A percentile compares a stretch with the other conserved stretches of the same genome.
Evolutionary conservation across 1,284 basidiomycete species (phyloP).

Genomic region (Cutaneotrichosporon cyanovorans): DNA sequence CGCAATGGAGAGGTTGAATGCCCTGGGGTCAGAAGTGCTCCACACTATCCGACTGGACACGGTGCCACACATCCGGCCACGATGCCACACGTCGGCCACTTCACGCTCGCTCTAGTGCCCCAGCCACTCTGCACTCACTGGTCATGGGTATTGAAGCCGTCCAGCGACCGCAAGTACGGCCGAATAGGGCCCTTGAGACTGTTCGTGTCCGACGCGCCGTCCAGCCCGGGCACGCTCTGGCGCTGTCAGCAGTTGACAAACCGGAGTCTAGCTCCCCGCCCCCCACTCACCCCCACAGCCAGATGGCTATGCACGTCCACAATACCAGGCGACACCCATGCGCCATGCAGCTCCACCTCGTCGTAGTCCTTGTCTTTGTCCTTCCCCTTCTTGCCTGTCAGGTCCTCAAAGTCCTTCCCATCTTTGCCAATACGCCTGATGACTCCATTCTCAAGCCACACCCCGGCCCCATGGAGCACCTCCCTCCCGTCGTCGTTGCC

Average conservation of each 20-base stretch:
- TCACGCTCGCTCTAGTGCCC: too few species aligned
- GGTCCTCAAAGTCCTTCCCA: conserved; percentile 17
- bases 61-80: too few species aligned
- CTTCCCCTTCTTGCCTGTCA: conserved; percentile 4
- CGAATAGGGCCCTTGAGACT: conserved; percentile 42
- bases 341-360: conserved; percentile 44
- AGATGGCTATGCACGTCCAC: conserved; percentile 76
- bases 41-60: too few species aligned
- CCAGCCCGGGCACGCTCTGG: too few species aligned
- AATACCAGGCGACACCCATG: conserved; percentile 51
- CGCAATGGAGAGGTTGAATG: conserved; percentile 47
- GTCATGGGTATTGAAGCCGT: conserved; percentile 53
- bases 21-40: conserved; percentile 13
- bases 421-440: conserved; percentile 44
- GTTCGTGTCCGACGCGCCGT: conserved; percentile 50
- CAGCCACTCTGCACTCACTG: neutral
- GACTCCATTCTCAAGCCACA: conserved; percentile 48
- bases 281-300: conserved; percentile 54
- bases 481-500: conserved; percentile 58
- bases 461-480: conserved; percentile 50
- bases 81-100: too few species aligned
- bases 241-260: too few species aligned
- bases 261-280: too few species aligned
- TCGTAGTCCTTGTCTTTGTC: conserved; percentile 21
- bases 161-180: conserved; percentile 50